Conservation (phyloP, 805 yeast genomes). For the Tetrapisispora taiwanensis region DNA sequence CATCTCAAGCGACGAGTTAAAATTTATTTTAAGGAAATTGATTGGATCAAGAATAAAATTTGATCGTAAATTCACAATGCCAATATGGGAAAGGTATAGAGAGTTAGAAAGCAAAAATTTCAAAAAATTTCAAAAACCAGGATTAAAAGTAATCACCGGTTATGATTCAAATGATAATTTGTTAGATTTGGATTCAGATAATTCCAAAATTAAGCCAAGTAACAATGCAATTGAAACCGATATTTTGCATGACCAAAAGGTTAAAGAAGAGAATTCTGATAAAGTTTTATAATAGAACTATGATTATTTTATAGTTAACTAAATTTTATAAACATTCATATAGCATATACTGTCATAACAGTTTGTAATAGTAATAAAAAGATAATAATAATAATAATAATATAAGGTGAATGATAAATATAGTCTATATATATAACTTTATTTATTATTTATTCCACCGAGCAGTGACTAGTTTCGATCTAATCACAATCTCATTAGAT, state of each 20-base stretch:
- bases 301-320: no score
- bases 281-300: no score
- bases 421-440: no score
- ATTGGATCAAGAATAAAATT: conserved; percentile 32
- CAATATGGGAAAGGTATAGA: conserved; percentile 9
- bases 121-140: not conserved
- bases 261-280: no score
- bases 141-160: conserved; percentile 6
- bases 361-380: no score
- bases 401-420: no score
- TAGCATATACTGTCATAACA: no score
- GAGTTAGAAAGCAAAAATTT: not conserved
- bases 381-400: no score
- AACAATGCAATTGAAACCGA: not conserved
- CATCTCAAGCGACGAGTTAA: conserved; percentile 24
- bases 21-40: conserved; percentile 39
- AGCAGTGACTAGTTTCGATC: no score
- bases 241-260: not conserved
- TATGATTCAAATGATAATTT: not conserved
- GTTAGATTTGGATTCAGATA: not conserved
- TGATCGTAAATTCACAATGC: conserved; percentile 5
- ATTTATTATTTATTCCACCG: no score
- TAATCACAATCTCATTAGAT: no score
- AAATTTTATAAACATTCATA: no score
- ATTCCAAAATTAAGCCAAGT: not conserved